These are phyloP conservation scores for Aspergillus udagawae DNA, from an alignment of 2,329 filamentous ascomycete genomes.

Conservation along the genomic window DNA sequence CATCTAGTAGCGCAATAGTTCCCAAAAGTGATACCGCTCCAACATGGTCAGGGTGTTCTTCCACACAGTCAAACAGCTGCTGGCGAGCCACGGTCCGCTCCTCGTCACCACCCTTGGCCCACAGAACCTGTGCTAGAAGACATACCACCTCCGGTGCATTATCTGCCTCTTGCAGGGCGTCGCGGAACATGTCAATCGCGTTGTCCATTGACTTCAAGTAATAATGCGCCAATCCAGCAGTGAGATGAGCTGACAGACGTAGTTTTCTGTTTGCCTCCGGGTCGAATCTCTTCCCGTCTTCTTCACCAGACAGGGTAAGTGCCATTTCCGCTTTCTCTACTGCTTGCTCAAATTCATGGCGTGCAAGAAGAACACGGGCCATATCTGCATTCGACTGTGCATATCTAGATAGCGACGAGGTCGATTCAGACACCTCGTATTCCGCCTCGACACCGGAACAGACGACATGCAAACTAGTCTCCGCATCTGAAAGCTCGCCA, in stretches of 20 bases:
- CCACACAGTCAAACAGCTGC: slow-evolving; percentile 75
- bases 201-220: slow-evolving; percentile 62
- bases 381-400: slow-evolving; percentile 83
- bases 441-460: slow-evolving; percentile 70
- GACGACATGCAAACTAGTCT: slow-evolving; percentile 60
- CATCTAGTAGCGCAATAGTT: slow-evolving; percentile 75
- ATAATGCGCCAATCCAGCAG: slow-evolving; percentile 78
- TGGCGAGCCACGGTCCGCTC: slow-evolving; percentile 73
- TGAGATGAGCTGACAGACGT: slow-evolving; percentile 79
- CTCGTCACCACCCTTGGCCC: slow-evolving; percentile 76
- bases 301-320: slow-evolving; percentile 71
- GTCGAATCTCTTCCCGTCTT: slow-evolving; percentile 60
- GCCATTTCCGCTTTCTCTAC: slow-evolving; percentile 77
- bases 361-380: slow-evolving; percentile 74
- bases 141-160: slow-evolving; percentile 80
- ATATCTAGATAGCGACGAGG: slow-evolving; percentile 68
- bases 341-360: slow-evolving; percentile 61
- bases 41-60: slow-evolving; percentile 69
- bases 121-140: slow-evolving; percentile 83
- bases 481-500: slow-evolving; percentile 62
- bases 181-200: slow-evolving; percentile 74
- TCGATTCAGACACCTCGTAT: slow-evolving; percentile 79
- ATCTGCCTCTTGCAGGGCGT: slow-evolving; percentile 71
- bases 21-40: slow-evolving; percentile 77
- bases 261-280: slow-evolving; percentile 63